Percentiles rank a stretch among this genome's conserved stretches.
Evolutionary conservation across 371 early-diverging fungal species (phyloP).

Genomic region (Pancytospora philotis): DNA sequence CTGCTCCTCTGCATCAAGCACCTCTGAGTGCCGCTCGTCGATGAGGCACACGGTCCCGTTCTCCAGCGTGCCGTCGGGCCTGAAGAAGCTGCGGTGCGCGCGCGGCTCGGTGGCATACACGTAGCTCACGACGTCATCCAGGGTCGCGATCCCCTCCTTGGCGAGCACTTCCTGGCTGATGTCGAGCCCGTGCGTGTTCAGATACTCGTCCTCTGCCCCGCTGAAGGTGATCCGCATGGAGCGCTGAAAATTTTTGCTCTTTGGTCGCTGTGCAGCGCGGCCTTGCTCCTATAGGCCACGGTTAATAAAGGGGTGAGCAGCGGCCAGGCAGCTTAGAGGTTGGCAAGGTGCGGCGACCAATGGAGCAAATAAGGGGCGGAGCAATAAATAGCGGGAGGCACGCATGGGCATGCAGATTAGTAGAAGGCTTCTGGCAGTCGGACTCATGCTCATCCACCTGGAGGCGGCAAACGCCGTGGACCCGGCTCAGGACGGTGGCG

Average conservation of each 20-base stretch:
- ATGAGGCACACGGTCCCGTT: constrained; percentile 37
- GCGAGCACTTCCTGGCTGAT: background rate
- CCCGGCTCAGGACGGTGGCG: no score
- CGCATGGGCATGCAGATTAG: no score
- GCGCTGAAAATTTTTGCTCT: background rate
- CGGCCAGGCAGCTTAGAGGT: background rate
- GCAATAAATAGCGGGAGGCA: no score
- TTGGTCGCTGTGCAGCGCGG: background rate
- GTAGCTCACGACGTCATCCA: constrained; percentile 22
- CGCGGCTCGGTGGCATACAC: constrained; percentile 7
- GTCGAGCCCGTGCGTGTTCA: constrained; percentile 21
- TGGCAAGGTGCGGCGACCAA: background rate
- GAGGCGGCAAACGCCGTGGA: no score
- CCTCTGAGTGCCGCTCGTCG: constrained; percentile 41
- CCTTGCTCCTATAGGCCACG: background rate
- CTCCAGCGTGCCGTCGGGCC: constrained; percentile 11
- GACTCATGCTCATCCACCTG: no score
- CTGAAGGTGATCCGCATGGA: constrained; percentile 37
- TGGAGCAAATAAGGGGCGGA: background rate
- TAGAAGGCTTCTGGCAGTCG: no score
- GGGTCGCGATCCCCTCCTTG: background rate
- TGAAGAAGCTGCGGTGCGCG: constrained; percentile 17
- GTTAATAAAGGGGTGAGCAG: background rate
- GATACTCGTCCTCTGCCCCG: constrained; percentile 15
- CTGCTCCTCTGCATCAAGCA: constrained; percentile 16